Conservation (phyloP, 2,329 filamentous ascomycete genomes). For the Penicillium sp. region DNA sequence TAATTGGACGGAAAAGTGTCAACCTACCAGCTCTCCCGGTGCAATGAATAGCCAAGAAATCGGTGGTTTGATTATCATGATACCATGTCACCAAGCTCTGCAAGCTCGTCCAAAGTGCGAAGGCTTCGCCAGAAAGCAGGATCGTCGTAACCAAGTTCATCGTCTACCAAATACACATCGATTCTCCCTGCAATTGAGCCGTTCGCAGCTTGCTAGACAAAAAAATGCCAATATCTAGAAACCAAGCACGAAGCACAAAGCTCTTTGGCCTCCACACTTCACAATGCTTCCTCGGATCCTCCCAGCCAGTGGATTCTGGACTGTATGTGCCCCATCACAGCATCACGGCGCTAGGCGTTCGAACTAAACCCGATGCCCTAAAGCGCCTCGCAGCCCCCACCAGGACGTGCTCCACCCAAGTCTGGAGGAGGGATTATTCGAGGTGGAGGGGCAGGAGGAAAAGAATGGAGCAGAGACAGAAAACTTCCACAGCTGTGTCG, state of each 20-base stretch:
- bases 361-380: slow-evolving; percentile 14
- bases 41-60: slow-evolving; percentile 8
- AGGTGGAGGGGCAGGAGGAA: neutral
- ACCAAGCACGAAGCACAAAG: neutral
- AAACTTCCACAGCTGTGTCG: neutral
- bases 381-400: slow-evolving; percentile 17
- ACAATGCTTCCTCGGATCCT: neutral
- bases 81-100: too few relatives aligned
- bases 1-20: slow-evolving; percentile 22
- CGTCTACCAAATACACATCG: neutral
- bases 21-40: slow-evolving; percentile 19
- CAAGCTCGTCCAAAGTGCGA: too few relatives aligned
- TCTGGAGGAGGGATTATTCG: slow-evolving; percentile 11
- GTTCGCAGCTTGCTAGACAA: neutral
- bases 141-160: neutral
- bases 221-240: neutral
- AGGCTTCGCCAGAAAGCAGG: too few relatives aligned
- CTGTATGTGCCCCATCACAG: neutral
- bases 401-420: slow-evolving; percentile 13
- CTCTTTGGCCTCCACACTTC: neutral
- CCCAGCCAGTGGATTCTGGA: neutral
- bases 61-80: neutral
- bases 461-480: neutral
- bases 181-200: neutral
- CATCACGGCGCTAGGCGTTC: slow-evolving; percentile 11